These are phyloP conservation scores for Stylonectria norvegica DNA, from an alignment of 2,329 filamentous ascomycete species.

Conservation along the genomic window DNA sequence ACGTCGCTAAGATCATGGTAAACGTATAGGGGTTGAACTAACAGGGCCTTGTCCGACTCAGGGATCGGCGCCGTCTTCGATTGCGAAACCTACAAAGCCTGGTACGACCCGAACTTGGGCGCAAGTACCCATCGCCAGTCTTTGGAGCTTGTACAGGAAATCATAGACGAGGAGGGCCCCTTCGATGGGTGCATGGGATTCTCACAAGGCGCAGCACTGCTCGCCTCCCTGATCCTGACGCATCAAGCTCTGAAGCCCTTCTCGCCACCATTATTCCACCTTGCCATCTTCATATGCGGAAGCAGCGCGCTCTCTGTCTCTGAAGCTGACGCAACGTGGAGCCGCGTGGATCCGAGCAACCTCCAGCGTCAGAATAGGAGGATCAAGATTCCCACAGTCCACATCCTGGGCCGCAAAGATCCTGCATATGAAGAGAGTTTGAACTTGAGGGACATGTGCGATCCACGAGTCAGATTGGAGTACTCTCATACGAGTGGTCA, in stretches of 20 bases:
- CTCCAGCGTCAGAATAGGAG: neutral
- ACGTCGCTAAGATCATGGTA: neutral
- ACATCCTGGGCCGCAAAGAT: constrained; percentile 4
- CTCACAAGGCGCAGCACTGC: constrained; percentile 4
- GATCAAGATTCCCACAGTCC: constrained; percentile 5
- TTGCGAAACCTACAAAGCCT: constrained; percentile 3
- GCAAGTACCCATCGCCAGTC: constrained; percentile 1
- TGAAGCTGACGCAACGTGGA: constrained; percentile 1
- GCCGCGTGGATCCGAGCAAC: neutral
- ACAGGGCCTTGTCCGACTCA: neutral
- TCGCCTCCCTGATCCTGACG: constrained; percentile 1
- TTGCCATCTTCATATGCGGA: constrained; percentile 8
- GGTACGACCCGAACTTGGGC: constrained; percentile 3
- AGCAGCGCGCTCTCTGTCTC: constrained; percentile 2
- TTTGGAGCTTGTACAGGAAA: neutral
- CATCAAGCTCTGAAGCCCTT: constrained; percentile 1
- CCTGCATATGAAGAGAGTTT: constrained; percentile 4
- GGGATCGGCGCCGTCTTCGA: constrained; percentile 2
- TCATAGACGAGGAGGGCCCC: constrained; percentile 3
- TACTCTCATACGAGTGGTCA: constrained; percentile 1
- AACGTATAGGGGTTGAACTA: neutral
- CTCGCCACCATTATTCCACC: neutral
- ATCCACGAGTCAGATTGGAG: constrained; percentile 2
- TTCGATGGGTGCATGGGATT: constrained; percentile 7
- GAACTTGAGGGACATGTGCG: constrained; percentile 5